These are phyloP conservation scores for Fraxinus americana DNA, from an alignment of 257 asterid genomes.

Conservation along the genomic window DNA sequence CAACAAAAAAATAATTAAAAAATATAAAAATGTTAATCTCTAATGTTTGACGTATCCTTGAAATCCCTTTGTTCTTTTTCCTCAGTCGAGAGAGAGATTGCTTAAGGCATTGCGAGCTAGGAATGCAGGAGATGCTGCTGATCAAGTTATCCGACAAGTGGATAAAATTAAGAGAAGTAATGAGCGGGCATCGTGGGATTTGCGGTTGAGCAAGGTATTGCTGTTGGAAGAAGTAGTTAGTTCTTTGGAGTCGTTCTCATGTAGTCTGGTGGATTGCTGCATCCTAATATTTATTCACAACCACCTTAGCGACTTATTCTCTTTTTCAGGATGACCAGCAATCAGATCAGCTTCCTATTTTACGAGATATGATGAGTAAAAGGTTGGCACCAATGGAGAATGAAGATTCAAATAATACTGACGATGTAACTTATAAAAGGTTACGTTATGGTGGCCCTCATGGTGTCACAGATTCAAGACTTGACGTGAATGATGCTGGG, in stretches of 20 bases:
- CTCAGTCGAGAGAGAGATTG: slow-evolving; percentile 85
- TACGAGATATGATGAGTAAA: slow-evolving; percentile 69
- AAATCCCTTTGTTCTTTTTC: slow-evolving; percentile 22
- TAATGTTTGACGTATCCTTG: slow-evolving; percentile 19
- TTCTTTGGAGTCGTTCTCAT: slow-evolving; percentile 13
- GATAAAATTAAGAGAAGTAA: slow-evolving; percentile 81
- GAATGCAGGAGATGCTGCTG: slow-evolving; percentile 99
- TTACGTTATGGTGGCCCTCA: slow-evolving; percentile 57
- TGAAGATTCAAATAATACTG: slow-evolving; percentile 55
- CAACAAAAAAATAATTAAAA: background rate
- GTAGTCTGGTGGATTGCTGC: slow-evolving; percentile 12
- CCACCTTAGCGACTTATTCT: slow-evolving; percentile 20
- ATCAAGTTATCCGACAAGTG: slow-evolving; percentile 84
- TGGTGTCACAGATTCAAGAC: slow-evolving; percentile 38
- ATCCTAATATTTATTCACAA: slow-evolving; percentile 15
- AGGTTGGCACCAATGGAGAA: slow-evolving; percentile 55
- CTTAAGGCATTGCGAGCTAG: slow-evolving; percentile 76
- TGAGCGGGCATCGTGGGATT: slow-evolving; percentile 83
- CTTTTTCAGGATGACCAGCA: slow-evolving; percentile 69
- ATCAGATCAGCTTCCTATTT: slow-evolving; percentile 45
- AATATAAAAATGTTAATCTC: background rate
- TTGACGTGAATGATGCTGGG: slow-evolving; percentile 50
- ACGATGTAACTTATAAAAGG: slow-evolving; percentile 59
- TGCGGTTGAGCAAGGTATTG: slow-evolving; percentile 69
- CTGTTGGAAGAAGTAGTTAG: background rate